Conservation (phyloP, 2,329 filamentous ascomycete genomes). For the Colletotrichum spinosum region DNA sequence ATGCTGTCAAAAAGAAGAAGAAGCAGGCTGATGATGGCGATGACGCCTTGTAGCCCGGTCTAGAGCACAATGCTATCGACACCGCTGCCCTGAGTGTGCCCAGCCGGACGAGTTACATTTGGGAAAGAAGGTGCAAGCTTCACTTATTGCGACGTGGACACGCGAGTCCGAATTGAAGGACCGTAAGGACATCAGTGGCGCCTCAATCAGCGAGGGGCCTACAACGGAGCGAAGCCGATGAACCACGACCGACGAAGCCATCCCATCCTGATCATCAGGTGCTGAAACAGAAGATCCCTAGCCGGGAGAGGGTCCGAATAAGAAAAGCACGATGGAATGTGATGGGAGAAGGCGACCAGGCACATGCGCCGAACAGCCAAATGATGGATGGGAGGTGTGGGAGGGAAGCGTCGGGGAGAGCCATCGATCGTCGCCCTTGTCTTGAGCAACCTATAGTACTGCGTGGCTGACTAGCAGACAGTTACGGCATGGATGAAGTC, state of each 20-base stretch:
- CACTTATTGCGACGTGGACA: constrained; percentile 13
- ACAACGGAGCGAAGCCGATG: constrained; percentile 3
- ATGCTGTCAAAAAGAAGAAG: not conserved
- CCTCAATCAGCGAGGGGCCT: not conserved
- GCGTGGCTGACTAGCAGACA: constrained; percentile 25
- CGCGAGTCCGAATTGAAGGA: constrained; percentile 3
- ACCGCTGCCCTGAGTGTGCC: too few species aligned
- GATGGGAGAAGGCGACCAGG: constrained; percentile 12
- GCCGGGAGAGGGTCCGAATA: constrained; percentile 16
- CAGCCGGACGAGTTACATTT: too few species aligned
- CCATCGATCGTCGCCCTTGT: not conserved
- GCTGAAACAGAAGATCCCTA: constrained; percentile 34
- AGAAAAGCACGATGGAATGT: constrained; percentile 4
- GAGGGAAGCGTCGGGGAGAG: constrained; percentile 12
- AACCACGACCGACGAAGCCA: constrained; percentile 25
- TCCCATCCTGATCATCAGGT: constrained; percentile 27
- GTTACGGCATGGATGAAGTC: constrained; percentile 36
- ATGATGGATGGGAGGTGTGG: constrained; percentile 1
- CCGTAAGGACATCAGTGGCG: not conserved
- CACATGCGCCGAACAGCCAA: constrained; percentile 3
- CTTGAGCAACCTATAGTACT: not conserved
- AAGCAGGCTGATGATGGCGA: too few species aligned
- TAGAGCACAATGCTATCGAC: too few species aligned
- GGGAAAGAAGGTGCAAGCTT: too few species aligned
- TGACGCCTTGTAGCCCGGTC: too few species aligned